phyloP scores from a whole-genome alignment of 2,329 filamentous ascomycete genomes.

The Blumeriella jaapii region DNA sequence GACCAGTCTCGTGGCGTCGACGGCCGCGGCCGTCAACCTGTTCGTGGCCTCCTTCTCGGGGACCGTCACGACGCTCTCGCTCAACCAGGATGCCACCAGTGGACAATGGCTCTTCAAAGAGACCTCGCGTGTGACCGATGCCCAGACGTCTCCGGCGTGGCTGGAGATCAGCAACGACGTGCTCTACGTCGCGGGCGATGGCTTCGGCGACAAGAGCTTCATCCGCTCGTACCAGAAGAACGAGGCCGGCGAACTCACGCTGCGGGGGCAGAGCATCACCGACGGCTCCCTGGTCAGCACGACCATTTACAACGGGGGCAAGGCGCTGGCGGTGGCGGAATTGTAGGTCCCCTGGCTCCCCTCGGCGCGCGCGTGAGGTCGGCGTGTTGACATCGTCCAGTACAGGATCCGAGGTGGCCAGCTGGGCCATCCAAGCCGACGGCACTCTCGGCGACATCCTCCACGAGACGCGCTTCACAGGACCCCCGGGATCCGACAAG shows the following conservation, averaged over 20 bases:
- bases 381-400: conserved; percentile 7
- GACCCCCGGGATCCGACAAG: conserved; percentile 27
- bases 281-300: conserved; percentile 29
- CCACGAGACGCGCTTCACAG: conserved; percentile 33
- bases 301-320: conserved; percentile 33
- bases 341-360: conserved; percentile 16
- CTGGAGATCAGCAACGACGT: conserved; percentile 18
- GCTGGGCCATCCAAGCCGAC: conserved; percentile 29
- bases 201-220: conserved; percentile 11
- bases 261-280: conserved; percentile 30
- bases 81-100: conserved; percentile 20
- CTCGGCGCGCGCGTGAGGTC: not conserved
- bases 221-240: conserved; percentile 25
- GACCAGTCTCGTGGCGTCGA: conserved; percentile 15
- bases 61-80: conserved; percentile 27
- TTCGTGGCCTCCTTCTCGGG: conserved; percentile 31
- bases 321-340: conserved; percentile 27
- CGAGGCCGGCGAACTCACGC: conserved; percentile 30
- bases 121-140: conserved; percentile 15
- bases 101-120: conserved; percentile 16
- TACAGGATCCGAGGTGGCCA: conserved; percentile 15
- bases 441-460: conserved; percentile 18
- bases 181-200: conserved; percentile 23
- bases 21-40: conserved; percentile 19
- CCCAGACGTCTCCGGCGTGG: conserved; percentile 19